phyloP scores from a whole-genome alignment of 202 grass and related monocot genomes.

The Hordeum pubiflorum region DNA sequence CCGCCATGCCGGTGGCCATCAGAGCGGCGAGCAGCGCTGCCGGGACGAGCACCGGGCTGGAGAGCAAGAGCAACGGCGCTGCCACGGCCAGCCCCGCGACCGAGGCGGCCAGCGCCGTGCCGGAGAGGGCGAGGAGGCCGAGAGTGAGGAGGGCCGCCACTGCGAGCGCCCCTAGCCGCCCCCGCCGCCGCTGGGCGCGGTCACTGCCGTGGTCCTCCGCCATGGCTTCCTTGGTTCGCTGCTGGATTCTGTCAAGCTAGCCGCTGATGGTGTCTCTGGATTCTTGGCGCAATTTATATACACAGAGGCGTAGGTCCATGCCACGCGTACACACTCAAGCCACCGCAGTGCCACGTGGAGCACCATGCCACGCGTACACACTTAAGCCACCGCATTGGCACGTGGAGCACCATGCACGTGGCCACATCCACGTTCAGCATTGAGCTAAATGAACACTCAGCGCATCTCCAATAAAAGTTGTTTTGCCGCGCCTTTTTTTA shows the following conservation, averaged over 20 bases:
- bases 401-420: too few species aligned
- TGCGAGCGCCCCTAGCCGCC: neutral
- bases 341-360: neutral
- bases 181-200: neutral
- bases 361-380: neutral
- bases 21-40: neutral
- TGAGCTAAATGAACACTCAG: too few species aligned
- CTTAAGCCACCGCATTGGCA: neutral
- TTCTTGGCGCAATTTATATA: neutral
- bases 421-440: too few species aligned
- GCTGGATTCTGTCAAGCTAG: neutral
- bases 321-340: neutral
- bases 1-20: neutral
- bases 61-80: neutral
- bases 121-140: neutral
- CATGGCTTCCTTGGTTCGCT: neutral
- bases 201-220: neutral
- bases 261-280: neutral
- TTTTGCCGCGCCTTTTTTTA: too few species aligned
- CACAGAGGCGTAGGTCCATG: neutral
- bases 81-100: neutral
- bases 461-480: too few species aligned
- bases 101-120: neutral
- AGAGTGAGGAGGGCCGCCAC: neutral
- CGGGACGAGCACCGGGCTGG: neutral